These are phyloP conservation scores for Chamaenerion angustifolium DNA, from an alignment of 345 rosid genomes.

Conservation along the genomic window DNA sequence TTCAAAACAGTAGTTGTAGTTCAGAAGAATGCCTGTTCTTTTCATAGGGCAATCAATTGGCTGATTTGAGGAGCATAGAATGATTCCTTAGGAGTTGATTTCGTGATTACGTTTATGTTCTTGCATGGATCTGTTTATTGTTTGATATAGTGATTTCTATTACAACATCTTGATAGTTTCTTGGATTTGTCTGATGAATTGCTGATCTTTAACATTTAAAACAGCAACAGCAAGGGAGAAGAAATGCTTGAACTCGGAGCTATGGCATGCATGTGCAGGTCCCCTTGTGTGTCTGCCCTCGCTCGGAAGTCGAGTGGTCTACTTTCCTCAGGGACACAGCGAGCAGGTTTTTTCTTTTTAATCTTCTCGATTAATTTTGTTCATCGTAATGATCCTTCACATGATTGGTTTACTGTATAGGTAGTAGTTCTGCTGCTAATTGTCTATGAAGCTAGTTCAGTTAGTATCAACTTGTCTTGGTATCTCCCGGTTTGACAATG, in stretches of 20 bases:
- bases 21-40: no score
- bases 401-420: no score
- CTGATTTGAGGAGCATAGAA: no score
- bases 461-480: no score
- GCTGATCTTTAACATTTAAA: background rate
- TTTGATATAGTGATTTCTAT: background rate
- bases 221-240: constrained; percentile 42
- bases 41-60: no score
- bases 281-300: constrained; percentile 78
- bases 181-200: background rate
- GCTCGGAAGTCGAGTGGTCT: constrained; percentile 75
- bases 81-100: no score
- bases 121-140: no score
- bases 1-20: no score
- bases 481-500: no score
- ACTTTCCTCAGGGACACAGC: constrained; percentile 93
- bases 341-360: constrained; percentile 42
- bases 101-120: no score
- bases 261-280: constrained; percentile 97
- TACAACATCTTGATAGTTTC: background rate
- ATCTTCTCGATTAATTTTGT: background rate
- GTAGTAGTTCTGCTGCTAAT: no score
- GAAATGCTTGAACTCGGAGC: constrained; percentile 70
- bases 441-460: no score
- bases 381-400: background rate